phyloP scores from a whole-genome alignment of 1,284 basidiomycete genomes.

The Pterulicium gracile region DNA sequence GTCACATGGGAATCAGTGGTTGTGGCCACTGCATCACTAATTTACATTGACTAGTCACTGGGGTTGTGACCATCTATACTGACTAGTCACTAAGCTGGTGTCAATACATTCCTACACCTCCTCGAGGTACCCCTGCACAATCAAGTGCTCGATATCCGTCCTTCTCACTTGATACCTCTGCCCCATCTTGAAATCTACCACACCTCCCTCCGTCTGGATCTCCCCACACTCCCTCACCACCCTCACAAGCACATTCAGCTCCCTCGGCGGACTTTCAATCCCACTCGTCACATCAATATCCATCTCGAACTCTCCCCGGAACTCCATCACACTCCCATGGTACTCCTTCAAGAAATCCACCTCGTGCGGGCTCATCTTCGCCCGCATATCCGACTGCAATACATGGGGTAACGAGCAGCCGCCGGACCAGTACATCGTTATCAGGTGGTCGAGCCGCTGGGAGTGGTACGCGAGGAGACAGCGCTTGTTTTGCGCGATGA shows the following conservation, averaged over 20 bases:
- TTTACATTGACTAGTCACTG: constrained; percentile 12
- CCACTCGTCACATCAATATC: constrained; percentile 80
- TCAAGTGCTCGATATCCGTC: constrained; percentile 84
- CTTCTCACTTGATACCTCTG: constrained; percentile 80
- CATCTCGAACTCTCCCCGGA: constrained; percentile 77
- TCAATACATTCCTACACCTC: constrained; percentile 29
- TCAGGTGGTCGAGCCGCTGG: constrained; percentile 73
- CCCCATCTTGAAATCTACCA: constrained; percentile 81
- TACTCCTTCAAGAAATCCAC: constrained; percentile 86
- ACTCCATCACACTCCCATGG: constrained; percentile 71
- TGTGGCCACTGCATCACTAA: constrained; percentile 15
- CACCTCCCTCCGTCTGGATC: constrained; percentile 82
- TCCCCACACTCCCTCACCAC: constrained; percentile 81
- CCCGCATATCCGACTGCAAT: constrained; percentile 68
- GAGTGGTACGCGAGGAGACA: constrained; percentile 88
- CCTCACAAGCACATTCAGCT: constrained; percentile 68
- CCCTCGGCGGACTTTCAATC: constrained; percentile 70
- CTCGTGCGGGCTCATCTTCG: constrained; percentile 80
- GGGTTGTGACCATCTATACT: too few relatives aligned
- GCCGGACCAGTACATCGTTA: constrained; percentile 82
- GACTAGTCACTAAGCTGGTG: not conserved
- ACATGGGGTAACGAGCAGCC: constrained; percentile 87
- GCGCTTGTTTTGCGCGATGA: constrained; percentile 85
- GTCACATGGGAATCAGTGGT: too few relatives aligned
- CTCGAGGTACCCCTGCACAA: constrained; percentile 87